Evolutionary conservation across 1,284 basidiomycete species (phyloP), one percentile per base, ranked within the genome.

Genomic region (Papiliotrema laurentii): DNA sequence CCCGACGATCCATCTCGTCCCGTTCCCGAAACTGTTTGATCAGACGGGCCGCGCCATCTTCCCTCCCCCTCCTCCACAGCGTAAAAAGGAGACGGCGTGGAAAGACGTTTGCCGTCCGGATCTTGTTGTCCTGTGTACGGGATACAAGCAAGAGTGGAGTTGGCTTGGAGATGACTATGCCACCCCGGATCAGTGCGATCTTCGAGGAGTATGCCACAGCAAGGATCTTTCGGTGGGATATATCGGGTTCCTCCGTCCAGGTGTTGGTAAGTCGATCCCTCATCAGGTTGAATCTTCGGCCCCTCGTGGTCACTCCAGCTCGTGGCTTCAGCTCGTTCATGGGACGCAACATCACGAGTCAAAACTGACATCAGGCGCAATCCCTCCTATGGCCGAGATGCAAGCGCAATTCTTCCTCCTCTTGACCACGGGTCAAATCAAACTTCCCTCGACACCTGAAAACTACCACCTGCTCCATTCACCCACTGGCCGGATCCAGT

Each of bases 381-480:
- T 84, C 47, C 83, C 83, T 1, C 82, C 83, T 0, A 81, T 84
- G 45, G 78, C 82, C 1, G 83, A 85, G 66, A 81, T 83, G 77
- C 82, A 83, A 59, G 69, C 77, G 0, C 80, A 83, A 66, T 78
- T 83, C 52, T 84, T 81, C 80, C 78, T 81, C 38, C 76, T 79
- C 2, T 60, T 83, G 6, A 63, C 82, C 21, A 77, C 77, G 51
- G 69, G 72, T 2, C 68, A 75, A 44, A 71, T 80, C 5, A 69
- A 71, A 19, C 63, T 73, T 19, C 79, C 80, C 0, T 68, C 79
- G 2, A 71, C 79, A 0, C 73, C 73, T 4, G 77, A 81, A 21
- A 76, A 80, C 56, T 84, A 85, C 64, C 80, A 83, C 56, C 72
- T 84, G 4, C 73, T 84, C 5, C 77, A 80, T 14, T 76, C 76